Percentiles rank a stretch among this genome's conserved stretches.
phyloP scores from a whole-genome alignment of 805 yeast genomes.

The Kodamaea nitidulidarum region DNA sequence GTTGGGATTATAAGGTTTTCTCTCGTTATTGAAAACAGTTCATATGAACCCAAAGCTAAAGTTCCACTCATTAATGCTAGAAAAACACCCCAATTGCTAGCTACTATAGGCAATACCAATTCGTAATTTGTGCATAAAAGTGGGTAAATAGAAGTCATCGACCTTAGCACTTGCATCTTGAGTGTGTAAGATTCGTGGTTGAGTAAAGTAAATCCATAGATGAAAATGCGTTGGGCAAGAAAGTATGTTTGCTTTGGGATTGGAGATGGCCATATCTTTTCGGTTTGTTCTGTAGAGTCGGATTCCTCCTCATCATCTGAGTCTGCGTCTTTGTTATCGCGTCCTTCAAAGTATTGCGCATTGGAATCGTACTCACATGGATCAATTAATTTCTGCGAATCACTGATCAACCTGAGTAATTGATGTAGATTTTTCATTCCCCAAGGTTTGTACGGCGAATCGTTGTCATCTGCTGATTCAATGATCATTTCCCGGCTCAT shows the following conservation, averaged over 20 bases:
- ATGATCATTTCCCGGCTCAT: conserved; percentile 15
- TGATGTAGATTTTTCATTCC: conserved; percentile 48
- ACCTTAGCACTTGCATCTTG: conserved; percentile 51
- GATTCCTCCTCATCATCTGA: conserved; percentile 33
- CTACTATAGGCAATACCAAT: conserved; percentile 29
- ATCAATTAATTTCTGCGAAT: conserved; percentile 24
- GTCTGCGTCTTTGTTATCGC: conserved; percentile 21
- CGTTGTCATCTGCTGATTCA: conserved; percentile 14
- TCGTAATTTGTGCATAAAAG: conserved; percentile 29
- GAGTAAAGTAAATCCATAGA: conserved; percentile 64
- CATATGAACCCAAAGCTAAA: conserved; percentile 3
- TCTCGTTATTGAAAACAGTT: conserved; percentile 6
- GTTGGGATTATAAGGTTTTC: conserved; percentile 24
- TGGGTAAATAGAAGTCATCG: conserved; percentile 33
- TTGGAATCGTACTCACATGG: conserved; percentile 28
- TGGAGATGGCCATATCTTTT: conserved; percentile 57
- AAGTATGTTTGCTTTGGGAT: conserved; percentile 59
- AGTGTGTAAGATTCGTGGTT: conserved; percentile 63
- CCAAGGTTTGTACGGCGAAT: conserved; percentile 49
- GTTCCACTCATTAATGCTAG: conserved; percentile 19
- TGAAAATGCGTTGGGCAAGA: conserved; percentile 56
- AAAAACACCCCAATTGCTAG: conserved; percentile 32
- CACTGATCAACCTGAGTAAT: conserved; percentile 42
- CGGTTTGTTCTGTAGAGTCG: conserved; percentile 12
- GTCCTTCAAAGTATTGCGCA: conserved; percentile 36